phyloP scores from a whole-genome alignment of 108 stramenopile species.

The Epithemia pelagica region DNA sequence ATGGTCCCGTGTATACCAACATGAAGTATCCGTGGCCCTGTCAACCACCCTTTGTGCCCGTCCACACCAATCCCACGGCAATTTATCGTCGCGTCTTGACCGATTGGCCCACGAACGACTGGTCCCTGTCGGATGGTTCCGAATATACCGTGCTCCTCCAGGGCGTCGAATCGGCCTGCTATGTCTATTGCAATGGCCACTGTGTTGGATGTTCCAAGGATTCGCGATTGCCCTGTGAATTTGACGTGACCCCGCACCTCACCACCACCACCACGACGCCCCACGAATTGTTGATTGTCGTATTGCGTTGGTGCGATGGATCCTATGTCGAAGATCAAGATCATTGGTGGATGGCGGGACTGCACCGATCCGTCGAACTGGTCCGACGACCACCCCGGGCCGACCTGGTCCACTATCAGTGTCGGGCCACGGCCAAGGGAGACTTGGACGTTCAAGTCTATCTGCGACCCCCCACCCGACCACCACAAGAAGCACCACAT shows the following conservation, averaged over 20 bases:
- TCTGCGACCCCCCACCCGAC: neutral
- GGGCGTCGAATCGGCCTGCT: constrained; percentile 72
- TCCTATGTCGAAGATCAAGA: constrained; percentile 91
- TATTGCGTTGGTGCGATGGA: constrained; percentile 83
- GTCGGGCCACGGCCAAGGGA: constrained; percentile 38
- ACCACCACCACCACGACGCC: neutral
- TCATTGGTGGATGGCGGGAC: constrained; percentile 95
- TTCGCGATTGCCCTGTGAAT: constrained; percentile 67
- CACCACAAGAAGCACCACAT: neutral
- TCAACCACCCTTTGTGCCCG: constrained; percentile 42
- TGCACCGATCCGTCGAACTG: constrained; percentile 87
- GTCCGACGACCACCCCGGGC: constrained; percentile 43
- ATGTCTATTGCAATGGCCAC: constrained; percentile 66
- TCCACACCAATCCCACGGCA: constrained; percentile 68
- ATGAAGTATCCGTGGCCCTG: constrained; percentile 48
- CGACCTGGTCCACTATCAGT: constrained; percentile 66
- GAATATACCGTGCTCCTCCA: constrained; percentile 49
- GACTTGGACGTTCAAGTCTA: constrained; percentile 5
- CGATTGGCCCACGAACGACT: constrained; percentile 20
- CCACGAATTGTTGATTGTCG: constrained; percentile 43
- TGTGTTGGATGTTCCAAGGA: constrained; percentile 80
- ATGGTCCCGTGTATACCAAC: constrained; percentile 52
- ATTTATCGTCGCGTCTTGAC: constrained; percentile 55
- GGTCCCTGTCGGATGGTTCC: constrained; percentile 1
- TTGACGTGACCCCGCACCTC: constrained; percentile 23